Evolutionary conservation across 208 protist genomes (phyloP).

Genomic region (Trypanosoma scelopori): DNA sequence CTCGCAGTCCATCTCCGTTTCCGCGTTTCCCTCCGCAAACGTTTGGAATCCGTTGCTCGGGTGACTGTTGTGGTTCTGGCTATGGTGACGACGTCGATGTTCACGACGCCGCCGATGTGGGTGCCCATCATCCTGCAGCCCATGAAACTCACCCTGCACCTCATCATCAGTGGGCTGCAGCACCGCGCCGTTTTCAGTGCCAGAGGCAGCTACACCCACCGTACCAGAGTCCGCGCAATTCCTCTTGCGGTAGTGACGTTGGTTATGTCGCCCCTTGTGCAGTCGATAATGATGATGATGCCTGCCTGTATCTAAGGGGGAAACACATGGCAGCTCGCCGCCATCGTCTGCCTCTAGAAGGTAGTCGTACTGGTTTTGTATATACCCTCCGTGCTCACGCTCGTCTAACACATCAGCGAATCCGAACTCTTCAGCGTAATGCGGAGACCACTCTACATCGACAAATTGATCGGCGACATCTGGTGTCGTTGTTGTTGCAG

Average conservation of each 20-base stretch:
- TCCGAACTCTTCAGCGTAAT: slow-evolving; percentile 1
- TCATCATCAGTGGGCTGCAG: background rate
- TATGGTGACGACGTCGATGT: background rate
- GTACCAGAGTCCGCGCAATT: background rate
- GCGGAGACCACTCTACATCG: slow-evolving; percentile 22
- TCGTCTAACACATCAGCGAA: slow-evolving; percentile 9
- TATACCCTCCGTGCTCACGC: slow-evolving; percentile 12
- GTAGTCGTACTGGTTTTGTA: slow-evolving; percentile 25
- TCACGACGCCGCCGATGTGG: background rate
- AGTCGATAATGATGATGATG: background rate
- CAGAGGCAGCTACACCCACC: background rate
- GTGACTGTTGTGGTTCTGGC: background rate
- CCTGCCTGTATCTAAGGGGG: background rate
- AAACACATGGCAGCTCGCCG: background rate
- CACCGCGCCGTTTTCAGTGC: background rate
- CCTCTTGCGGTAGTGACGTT: background rate
- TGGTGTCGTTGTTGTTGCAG: too few species aligned
- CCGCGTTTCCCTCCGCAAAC: background rate
- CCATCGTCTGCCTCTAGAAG: slow-evolving; percentile 21
- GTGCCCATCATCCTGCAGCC: slow-evolving; percentile 24
- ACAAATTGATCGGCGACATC: slow-evolving; percentile 41
- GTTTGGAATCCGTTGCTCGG: too few species aligned
- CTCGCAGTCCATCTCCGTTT: background rate
- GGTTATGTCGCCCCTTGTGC: slow-evolving; percentile 5
- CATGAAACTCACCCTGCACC: background rate